A percentile compares a stretch with the other conserved stretches of the same genome.
Evolutionary conservation across 2,329 filamentous ascomycete genomes (phyloP).

Genomic region (Hypoxylon rubiginosum): DNA sequence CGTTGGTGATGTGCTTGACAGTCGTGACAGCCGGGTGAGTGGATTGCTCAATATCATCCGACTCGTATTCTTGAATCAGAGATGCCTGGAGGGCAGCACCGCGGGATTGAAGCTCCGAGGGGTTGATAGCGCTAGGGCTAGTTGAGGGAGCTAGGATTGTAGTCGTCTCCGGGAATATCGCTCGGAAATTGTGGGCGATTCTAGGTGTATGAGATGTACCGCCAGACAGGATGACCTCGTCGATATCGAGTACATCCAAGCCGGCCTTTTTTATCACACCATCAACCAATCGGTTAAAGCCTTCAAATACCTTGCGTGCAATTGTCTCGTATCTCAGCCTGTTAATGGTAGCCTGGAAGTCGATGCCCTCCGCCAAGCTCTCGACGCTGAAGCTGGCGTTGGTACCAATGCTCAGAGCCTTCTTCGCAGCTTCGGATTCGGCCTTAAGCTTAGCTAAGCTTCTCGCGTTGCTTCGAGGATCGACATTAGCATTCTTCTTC

Average conservation of each 20-base stretch:
- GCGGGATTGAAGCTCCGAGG: slow-evolving; percentile 87
- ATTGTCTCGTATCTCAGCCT: slow-evolving; percentile 92
- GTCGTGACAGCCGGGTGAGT: slow-evolving; percentile 96
- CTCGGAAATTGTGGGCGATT: slow-evolving; percentile 83
- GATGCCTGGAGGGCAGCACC: slow-evolving; percentile 96
- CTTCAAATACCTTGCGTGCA: slow-evolving; percentile 85
- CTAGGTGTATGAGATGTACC: slow-evolving; percentile 94
- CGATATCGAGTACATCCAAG: slow-evolving; percentile 90
- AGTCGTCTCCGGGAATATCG: slow-evolving; percentile 85
- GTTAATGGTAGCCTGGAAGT: slow-evolving; percentile 94
- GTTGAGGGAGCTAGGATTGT: slow-evolving; percentile 87
- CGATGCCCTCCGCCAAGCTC: slow-evolving; percentile 87
- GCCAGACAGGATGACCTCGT: slow-evolving; percentile 93
- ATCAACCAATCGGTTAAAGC: slow-evolving; percentile 88
- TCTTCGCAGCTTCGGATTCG: slow-evolving; percentile 92
- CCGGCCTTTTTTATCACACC: slow-evolving; percentile 91
- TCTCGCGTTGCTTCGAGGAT: slow-evolving; percentile 84
- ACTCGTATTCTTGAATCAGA: slow-evolving; percentile 93
- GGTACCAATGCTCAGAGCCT: slow-evolving; percentile 87
- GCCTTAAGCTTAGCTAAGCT: slow-evolving; percentile 92
- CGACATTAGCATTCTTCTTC: slow-evolving; percentile 89
- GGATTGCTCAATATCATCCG: slow-evolving; percentile 93
- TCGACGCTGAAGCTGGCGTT: slow-evolving; percentile 95
- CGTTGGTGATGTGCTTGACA: slow-evolving; percentile 88
- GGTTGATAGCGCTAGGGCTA: slow-evolving; percentile 84